phyloP scores from a whole-genome alignment of 2,329 filamentous ascomycete species.

The Zarea fungicola region DNA sequence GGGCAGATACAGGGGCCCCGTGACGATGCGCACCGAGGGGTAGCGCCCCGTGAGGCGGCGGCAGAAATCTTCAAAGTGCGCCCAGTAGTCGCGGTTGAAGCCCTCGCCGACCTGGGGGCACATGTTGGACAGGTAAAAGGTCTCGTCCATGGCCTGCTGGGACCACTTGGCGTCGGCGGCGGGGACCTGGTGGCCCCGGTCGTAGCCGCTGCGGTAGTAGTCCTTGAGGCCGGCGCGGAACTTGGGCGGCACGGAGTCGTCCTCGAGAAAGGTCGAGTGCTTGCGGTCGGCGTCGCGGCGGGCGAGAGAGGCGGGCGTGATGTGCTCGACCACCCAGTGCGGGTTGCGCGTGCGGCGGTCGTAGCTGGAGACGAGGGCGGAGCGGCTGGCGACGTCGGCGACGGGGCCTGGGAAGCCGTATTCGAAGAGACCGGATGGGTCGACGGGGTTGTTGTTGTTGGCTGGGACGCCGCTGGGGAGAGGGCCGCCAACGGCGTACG shows the following conservation, averaged over 20 bases:
- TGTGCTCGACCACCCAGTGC: slow-evolving; percentile 93
- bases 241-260: slow-evolving; percentile 69
- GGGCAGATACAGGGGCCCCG: slow-evolving; percentile 88
- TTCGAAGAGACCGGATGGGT: slow-evolving; percentile 72
- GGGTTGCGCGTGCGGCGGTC: slow-evolving; percentile 90
- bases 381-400: slow-evolving; percentile 70
- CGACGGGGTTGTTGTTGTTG: slow-evolving; percentile 47
- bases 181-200: slow-evolving; percentile 93
- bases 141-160: slow-evolving; percentile 90
- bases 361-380: slow-evolving; percentile 78
- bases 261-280: slow-evolving; percentile 78
- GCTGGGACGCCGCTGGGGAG: slow-evolving; percentile 41
- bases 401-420: slow-evolving; percentile 92
- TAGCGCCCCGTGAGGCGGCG: slow-evolving; percentile 74
- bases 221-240: slow-evolving; percentile 90
- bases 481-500: slow-evolving; percentile 49
- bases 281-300: slow-evolving; percentile 74
- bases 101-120: slow-evolving; percentile 96
- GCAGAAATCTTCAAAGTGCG: slow-evolving; percentile 97
- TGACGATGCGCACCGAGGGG: slow-evolving; percentile 84
- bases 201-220: slow-evolving; percentile 92
- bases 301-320: slow-evolving; percentile 79
- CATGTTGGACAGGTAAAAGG: slow-evolving; percentile 93
- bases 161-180: slow-evolving; percentile 96
- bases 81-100: slow-evolving; percentile 99